Evolutionary conservation across 192 early-diverging fungal genomes (phyloP).

Genomic region (Coemansia erecta): DNA sequence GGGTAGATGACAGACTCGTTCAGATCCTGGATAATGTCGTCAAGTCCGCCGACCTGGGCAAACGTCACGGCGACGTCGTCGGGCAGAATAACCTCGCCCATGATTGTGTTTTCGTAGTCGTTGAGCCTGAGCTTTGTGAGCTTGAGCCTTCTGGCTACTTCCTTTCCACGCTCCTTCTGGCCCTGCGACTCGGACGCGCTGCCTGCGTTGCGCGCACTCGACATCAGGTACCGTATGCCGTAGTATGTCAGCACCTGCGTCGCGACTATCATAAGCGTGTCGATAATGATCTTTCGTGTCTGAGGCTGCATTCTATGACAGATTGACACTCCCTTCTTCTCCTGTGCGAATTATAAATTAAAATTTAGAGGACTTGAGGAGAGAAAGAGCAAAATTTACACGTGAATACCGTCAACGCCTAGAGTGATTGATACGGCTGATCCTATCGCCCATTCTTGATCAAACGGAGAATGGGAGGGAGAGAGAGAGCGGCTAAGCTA

Average conservation of each 20-base stretch:
- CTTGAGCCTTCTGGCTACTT: slow-evolving; percentile 34
- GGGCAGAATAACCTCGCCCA: slow-evolving; percentile 87
- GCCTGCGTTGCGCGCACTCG: slow-evolving; percentile 67
- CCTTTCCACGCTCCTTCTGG: slow-evolving; percentile 65
- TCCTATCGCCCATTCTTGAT: too few relatives aligned
- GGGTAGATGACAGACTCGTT: slow-evolving; percentile 97
- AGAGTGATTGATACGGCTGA: too few relatives aligned
- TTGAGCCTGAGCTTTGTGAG: slow-evolving; percentile 65
- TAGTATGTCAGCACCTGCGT: slow-evolving; percentile 88
- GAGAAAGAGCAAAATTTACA: too few relatives aligned
- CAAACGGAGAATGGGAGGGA: too few relatives aligned
- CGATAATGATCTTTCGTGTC: slow-evolving; percentile 47
- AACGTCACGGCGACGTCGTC: slow-evolving; percentile 89
- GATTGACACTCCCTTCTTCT: too few relatives aligned
- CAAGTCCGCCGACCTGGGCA: slow-evolving; percentile 89
- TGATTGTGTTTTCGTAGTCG: slow-evolving; percentile 93
- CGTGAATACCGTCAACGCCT: too few relatives aligned
- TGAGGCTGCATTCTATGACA: slow-evolving; percentile 41
- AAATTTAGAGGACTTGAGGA: too few relatives aligned
- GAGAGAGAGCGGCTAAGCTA: too few relatives aligned
- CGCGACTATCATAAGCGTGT: slow-evolving; percentile 67
- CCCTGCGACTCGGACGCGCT: slow-evolving; percentile 67
- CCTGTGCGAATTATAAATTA: too few relatives aligned
- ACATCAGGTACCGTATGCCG: slow-evolving; percentile 81
- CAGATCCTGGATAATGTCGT: slow-evolving; percentile 85